These are phyloP conservation scores for Fusarium neocosmosporiellum DNA, from an alignment of 2,329 filamentous ascomycete genomes.

Conservation along the genomic window DNA sequence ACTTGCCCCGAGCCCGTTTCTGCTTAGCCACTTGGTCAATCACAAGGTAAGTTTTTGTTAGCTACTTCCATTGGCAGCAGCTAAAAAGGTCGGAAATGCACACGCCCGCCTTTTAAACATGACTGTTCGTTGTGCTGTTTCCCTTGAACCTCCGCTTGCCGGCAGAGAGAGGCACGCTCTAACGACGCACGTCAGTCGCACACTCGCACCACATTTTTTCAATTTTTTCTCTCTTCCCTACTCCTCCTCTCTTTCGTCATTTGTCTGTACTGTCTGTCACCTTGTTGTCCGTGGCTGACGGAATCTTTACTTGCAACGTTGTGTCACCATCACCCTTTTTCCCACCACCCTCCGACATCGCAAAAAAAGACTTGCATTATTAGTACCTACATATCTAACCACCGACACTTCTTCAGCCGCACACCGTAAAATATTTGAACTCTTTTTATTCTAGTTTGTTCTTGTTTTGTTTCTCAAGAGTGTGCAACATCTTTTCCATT, in stretches of 20 bases:
- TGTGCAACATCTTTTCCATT: too few species aligned
- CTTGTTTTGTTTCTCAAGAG: too few species aligned
- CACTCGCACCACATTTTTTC: slow-evolving; percentile 20
- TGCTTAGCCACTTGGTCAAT: background rate
- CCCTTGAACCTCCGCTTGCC: slow-evolving; percentile 28
- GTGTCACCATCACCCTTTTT: background rate
- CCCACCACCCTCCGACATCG: slow-evolving; percentile 7
- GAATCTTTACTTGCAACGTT: background rate
- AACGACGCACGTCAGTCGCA: background rate
- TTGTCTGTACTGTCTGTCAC: slow-evolving; percentile 5
- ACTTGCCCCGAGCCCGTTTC: background rate
- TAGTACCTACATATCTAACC: background rate
- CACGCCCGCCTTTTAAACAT: background rate
- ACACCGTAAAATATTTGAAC: background rate
- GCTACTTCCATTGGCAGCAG: background rate
- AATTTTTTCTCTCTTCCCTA: too few species aligned
- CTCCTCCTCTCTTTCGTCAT: slow-evolving; percentile 22
- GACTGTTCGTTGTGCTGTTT: background rate
- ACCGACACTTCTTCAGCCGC: background rate
- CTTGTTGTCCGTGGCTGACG: slow-evolving; percentile 14
- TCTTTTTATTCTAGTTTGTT: background rate
- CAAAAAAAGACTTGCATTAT: background rate
- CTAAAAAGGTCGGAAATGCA: background rate
- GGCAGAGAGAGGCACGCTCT: slow-evolving; percentile 7
- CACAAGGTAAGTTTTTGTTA: background rate